Evolutionary conservation across 345 rosid genomes (phyloP).

Genomic region (Arabidopsis thaliana): TAIR10.1 NC_003071.7:14517501-14518000

Average conservation of each 20-base stretch:
- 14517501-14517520: constrained; percentile 71
- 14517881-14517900: constrained; percentile 60
- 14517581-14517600: constrained; percentile 63
- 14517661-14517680: constrained; percentile 63
- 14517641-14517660: constrained; percentile 94
- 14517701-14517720: constrained; percentile 76
- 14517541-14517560: constrained; percentile 79
- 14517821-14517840: constrained; percentile 72
- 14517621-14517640: constrained; percentile 79
- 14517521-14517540: constrained; percentile 95
- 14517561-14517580: constrained; percentile 69
- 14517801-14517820: constrained; percentile 88
- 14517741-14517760: constrained; percentile 85
- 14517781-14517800: constrained; percentile 74
- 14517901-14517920: constrained; percentile 62
- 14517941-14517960: constrained; percentile 79
- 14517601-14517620: constrained; percentile 67
- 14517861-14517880: constrained; percentile 57
- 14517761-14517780: constrained; percentile 76
- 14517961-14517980: constrained; percentile 73
- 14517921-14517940: constrained; percentile 83
- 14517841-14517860: constrained; percentile 79
- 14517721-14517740: constrained; percentile 88
- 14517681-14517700: constrained; percentile 66
- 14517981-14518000: constrained; percentile 70